These are phyloP conservation scores for Trichoderma sp. DNA, from an alignment of 2,329 filamentous ascomycete genomes.

Conservation along the genomic window DNA sequence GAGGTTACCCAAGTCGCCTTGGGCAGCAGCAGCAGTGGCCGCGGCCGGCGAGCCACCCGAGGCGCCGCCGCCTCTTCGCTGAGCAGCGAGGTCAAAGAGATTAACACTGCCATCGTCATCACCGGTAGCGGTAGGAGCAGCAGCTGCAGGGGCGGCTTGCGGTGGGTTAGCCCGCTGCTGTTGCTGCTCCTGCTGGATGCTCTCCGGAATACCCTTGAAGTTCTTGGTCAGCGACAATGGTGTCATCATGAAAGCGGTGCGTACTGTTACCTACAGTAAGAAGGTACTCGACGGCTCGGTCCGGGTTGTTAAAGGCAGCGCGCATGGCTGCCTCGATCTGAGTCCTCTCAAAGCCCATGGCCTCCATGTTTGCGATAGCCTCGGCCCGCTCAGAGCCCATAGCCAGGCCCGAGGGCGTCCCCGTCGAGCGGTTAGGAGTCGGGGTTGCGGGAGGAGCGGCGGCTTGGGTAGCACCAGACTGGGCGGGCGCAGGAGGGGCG, in stretches of 20 bases:
- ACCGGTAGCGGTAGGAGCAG: conserved; percentile 47
- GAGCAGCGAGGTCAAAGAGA: conserved; percentile 89
- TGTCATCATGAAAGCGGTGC: neutral
- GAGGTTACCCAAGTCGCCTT: conserved; percentile 70
- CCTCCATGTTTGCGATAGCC: conserved; percentile 90
- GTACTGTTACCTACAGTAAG: conserved; percentile 66
- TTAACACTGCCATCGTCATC: conserved; percentile 75
- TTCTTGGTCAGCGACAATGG: conserved; percentile 22
- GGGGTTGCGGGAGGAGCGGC: conserved; percentile 56
- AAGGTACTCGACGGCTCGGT: conserved; percentile 95
- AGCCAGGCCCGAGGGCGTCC: conserved; percentile 65
- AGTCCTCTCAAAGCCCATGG: conserved; percentile 88
- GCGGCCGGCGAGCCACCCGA: conserved; percentile 52
- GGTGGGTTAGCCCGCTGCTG: conserved; percentile 47
- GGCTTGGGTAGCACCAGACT: conserved; percentile 47
- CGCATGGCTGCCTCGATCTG: conserved; percentile 94
- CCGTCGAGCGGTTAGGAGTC: conserved; percentile 53
- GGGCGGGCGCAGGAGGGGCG: conserved; percentile 48
- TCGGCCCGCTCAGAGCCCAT: conserved; percentile 81
- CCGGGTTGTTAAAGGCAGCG: conserved; percentile 94
- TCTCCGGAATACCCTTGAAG: conserved; percentile 83
- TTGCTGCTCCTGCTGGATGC: conserved; percentile 70
- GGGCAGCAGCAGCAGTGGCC: conserved; percentile 53
- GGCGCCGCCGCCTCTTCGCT: conserved; percentile 56
- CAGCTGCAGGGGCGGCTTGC: conserved; percentile 44